Base-by-base conservation (phyloP, 371 early-diverging fungal genomes). In the Mucor plumbeus region DNA sequence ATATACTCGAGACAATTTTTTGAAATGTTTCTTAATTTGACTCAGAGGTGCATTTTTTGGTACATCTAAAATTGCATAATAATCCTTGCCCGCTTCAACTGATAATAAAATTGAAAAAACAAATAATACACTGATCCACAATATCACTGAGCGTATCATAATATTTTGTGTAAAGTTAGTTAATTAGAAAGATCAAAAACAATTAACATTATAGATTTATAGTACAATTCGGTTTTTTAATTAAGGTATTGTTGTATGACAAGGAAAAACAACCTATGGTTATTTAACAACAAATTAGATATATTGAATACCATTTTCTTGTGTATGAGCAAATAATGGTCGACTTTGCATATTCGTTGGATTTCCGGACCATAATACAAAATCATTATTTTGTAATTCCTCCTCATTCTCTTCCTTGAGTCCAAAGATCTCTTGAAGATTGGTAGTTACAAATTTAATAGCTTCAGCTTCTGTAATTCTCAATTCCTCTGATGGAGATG, bases 11-110 rank as follows among this genome's bases (percentile, higher is more conserved):
- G 92, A 89, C 67, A 99, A 82, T 68, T 89, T 91, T 65, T 93
- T 92, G 84, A 94, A 99, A 47, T 94, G 94, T 70, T 91, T 92
- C 72, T 92, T 95, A 74, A 99, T 98, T 66, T 97, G 95, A 54
- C 86, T 83, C 69, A 85, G 83, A 8, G 88, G 77, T 11, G 97
- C 97, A 36, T 87, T 83, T 36, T 92, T 87, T 8, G 91, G 78
- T n/a, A 99, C 90, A 15, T 93, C 96, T 17, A 99, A 86, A 26
- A 97, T 88, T 66, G 88, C 60, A 53, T 83, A 83, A 40, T 76
- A 82, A 39, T 82, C 82, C 56, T 69, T 72, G 26, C 75, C 79
- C 40, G 69, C 59, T 21, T 57, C 73, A 21, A 70, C 55, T 19
- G 17, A 47, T 17, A 47, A 8, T 17, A 17, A 10, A 47, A 47